A percentile compares a stretch with the other conserved stretches of the same genome.
These are phyloP conservation scores for Trichoderma pleuroti DNA, from an alignment of 2,329 filamentous ascomycete genomes.

Conservation along the genomic window DNA sequence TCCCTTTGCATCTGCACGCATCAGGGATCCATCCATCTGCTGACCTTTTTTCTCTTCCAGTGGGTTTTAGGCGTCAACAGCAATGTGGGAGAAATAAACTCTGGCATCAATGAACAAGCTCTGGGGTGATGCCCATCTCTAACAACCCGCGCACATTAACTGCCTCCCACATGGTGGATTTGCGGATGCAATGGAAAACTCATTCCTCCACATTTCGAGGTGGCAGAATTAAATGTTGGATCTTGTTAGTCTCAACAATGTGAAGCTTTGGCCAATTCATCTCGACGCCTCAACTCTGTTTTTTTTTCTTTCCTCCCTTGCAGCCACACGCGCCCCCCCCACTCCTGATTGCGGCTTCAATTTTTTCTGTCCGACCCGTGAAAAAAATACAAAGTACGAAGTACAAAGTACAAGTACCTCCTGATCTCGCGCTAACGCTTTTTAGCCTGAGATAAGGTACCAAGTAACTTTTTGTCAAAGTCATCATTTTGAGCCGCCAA, in stretches of 20 bases:
- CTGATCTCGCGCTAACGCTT: not conserved
- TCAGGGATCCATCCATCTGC: constrained; percentile 7
- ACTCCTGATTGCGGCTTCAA: not conserved
- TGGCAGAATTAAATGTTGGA: not conserved
- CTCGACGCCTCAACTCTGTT: not conserved
- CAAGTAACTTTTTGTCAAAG: not conserved
- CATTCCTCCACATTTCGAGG: not conserved
- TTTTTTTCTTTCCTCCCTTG: not conserved
- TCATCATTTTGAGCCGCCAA: not conserved
- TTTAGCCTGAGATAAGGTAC: not conserved
- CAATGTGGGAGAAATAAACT: not conserved
- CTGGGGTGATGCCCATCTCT: not conserved
- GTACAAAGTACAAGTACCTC: not conserved
- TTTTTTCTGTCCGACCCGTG: not conserved
- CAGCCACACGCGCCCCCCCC: not conserved
- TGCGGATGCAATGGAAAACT: not conserved
- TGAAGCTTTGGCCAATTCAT: not conserved
- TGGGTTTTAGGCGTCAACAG: not conserved
- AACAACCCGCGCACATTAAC: not conserved
- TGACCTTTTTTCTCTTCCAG: not conserved
- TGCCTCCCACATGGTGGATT: not conserved
- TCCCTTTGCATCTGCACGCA: not conserved
- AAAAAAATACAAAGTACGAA: not conserved
- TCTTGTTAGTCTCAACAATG: not conserved
- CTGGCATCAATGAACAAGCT: not conserved